phyloP scores from a whole-genome alignment of 495 filamentous ascomycete genomes.

The Parmelia sp. region DNA sequence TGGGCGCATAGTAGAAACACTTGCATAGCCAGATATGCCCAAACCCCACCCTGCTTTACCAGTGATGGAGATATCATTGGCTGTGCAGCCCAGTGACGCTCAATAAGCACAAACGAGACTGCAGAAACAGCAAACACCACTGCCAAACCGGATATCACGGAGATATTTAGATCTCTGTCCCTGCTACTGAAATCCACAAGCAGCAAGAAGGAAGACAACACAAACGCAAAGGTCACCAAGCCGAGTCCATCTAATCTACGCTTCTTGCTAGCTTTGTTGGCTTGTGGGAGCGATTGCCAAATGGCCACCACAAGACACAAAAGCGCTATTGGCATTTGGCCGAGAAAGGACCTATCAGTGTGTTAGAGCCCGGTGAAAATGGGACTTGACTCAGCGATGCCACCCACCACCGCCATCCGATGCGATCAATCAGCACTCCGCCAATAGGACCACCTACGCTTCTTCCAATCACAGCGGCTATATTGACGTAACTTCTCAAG shows the following conservation, averaged over 20 bases:
- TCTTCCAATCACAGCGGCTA: slow-evolving; percentile 27
- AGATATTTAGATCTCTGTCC: too few species aligned
- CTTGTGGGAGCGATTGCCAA: too few species aligned
- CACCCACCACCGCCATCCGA: slow-evolving; percentile 34
- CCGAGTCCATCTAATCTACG: too few species aligned
- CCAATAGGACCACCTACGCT: slow-evolving; percentile 30
- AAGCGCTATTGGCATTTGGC: not conserved
- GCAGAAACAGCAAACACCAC: slow-evolving; percentile 17
- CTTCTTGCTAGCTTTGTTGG: too few species aligned
- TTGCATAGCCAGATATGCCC: slow-evolving; percentile 23
- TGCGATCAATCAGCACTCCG: slow-evolving; percentile 26
- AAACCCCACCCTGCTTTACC: slow-evolving; percentile 23
- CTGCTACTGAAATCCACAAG: too few species aligned
- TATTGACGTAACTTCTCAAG: slow-evolving; percentile 30
- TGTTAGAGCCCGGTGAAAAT: too few species aligned
- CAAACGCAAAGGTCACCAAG: too few species aligned
- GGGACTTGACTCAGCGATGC: not conserved
- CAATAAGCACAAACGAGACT: slow-evolving; percentile 26
- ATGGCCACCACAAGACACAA: not conserved
- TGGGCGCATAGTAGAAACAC: slow-evolving; percentile 20
- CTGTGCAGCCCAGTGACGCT: slow-evolving; percentile 27
- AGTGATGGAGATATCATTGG: slow-evolving; percentile 33
- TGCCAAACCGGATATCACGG: not conserved
- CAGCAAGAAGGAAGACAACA: too few species aligned
- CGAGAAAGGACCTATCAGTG: not conserved